Base-by-base conservation (phyloP, 345 rosid genomes). In the Noccaea caerulescens region DNA sequence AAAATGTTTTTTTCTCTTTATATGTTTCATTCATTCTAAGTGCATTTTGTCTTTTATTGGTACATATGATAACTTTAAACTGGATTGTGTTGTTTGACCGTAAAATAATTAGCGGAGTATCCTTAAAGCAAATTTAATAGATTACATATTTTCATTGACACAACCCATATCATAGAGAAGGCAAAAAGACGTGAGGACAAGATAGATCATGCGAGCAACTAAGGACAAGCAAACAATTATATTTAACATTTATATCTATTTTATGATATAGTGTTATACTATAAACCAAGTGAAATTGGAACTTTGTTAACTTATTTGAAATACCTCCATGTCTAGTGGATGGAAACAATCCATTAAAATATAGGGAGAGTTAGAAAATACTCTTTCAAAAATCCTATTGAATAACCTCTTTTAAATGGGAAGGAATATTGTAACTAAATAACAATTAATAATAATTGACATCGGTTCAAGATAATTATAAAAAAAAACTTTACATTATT, bases 181-280 rank as follows among this genome's bases (percentile, higher is more conserved):
- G 8, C 23, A 7, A 30, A 60, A 37, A 39, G 59, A 71, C 75
- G 75, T 71, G 75, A 39, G 25, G 60, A 41, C 68, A 60, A 60
- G 75, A 41, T 30, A 39, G 52, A 32, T 71, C 59, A 60, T 71
- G 62, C 54, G 37, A 16, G 16, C 75, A 61, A 71, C 68, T 20
- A 59, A 49, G 11, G 9, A 3, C 32, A 33, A 32, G 0, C 9
- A 43, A 10, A 32, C 9, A 12, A 33, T 10, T 41, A 10, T 18
- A 33, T 12, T 10, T 55, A 27, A 25, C 4, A 42, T 38, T 8
- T 8, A 46, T 46, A 14, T 18, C 18, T 37, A 58, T 58, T 9
- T 36, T 36, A 18, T 4, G 18, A 10, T 6, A 7, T 3, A 58
- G 10, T 16, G 5, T 30, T 58, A 16, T 6, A 37, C 6, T 37